phyloP scores from a whole-genome alignment of 1,284 basidiomycete genomes.

The Leccinum solheimii region DNA sequence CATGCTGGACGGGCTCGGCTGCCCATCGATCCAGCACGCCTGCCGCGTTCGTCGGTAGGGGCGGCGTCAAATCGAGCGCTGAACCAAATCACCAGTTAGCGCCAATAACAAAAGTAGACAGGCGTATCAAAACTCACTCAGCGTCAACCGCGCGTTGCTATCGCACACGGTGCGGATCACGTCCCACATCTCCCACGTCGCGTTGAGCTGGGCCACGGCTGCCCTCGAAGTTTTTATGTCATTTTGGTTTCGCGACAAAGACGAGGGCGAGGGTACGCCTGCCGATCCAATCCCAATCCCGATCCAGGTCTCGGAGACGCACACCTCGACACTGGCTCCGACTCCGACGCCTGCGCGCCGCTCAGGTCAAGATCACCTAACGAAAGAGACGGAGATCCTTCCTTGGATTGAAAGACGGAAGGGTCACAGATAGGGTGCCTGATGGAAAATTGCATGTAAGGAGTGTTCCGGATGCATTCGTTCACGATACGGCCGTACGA shows the following conservation, averaged over 20 bases:
- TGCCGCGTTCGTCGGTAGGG: slow-evolving; percentile 66
- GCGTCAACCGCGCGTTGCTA: slow-evolving; percentile 78
- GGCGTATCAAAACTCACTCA: slow-evolving; percentile 72
- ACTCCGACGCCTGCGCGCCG: slow-evolving; percentile 7
- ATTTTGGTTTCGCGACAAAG: slow-evolving; percentile 14
- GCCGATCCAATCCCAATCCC: background rate
- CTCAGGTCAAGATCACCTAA: slow-evolving; percentile 19
- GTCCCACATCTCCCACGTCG: slow-evolving; percentile 99
- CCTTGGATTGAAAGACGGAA: slow-evolving; percentile 46
- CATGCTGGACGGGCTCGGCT: slow-evolving; percentile 85
- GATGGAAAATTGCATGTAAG: slow-evolving; percentile 77
- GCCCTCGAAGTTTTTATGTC: slow-evolving; percentile 29
- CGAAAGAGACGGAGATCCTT: slow-evolving; percentile 28
- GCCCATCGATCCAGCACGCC: slow-evolving; percentile 83
- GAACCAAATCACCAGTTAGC: slow-evolving; percentile 16
- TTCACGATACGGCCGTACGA: slow-evolving; percentile 93
- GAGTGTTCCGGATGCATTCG: slow-evolving; percentile 67
- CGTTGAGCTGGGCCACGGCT: slow-evolving; percentile 67
- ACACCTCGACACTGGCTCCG: slow-evolving; percentile 18
- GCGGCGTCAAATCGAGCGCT: slow-evolving; percentile 90
- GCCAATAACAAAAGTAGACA: background rate
- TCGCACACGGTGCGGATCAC: slow-evolving; percentile 86
- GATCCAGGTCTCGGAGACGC: slow-evolving; percentile 32
- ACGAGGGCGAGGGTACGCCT: background rate
- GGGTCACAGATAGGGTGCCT: slow-evolving; percentile 85